These are phyloP conservation scores for Halenospora varia DNA, from an alignment of 495 filamentous ascomycete species.

Conservation along the genomic window DNA sequence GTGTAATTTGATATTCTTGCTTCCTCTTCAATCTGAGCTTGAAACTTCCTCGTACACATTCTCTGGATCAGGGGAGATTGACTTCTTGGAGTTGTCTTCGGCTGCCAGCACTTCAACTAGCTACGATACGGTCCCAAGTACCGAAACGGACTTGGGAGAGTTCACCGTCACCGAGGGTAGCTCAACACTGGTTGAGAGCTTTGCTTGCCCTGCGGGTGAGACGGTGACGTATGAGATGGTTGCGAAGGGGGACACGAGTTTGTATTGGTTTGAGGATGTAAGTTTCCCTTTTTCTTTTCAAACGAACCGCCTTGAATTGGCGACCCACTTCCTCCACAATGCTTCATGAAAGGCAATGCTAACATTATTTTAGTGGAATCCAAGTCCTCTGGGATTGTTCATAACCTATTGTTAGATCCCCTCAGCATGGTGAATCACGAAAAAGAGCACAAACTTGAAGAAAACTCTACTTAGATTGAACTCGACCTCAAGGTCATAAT, in stretches of 20 bases:
- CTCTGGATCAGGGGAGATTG: conserved; percentile 50
- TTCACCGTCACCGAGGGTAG: conserved; percentile 48
- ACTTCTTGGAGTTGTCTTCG: conserved; percentile 41
- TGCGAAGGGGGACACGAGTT: conserved; percentile 43
- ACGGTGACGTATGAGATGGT: conserved; percentile 51
- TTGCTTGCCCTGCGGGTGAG: conserved; percentile 53
- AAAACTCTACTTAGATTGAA: no score
- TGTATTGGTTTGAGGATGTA: conserved; percentile 64
- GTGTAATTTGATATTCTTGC: conserved; percentile 63
- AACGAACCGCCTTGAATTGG: no score
- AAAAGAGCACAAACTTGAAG: no score
- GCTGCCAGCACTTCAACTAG: conserved; percentile 40
- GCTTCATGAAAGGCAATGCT: no score
- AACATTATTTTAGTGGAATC: no score
- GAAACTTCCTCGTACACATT: conserved; percentile 54
- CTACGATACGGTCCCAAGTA: conserved; percentile 44
- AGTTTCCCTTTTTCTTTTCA: no score
- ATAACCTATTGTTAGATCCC: conserved; percentile 56
- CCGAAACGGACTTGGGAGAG: conserved; percentile 40
- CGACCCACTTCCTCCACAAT: no score
- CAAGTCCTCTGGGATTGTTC: conserved; percentile 59
- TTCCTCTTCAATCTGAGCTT: conserved; percentile 49
- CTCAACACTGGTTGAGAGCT: conserved; percentile 48
- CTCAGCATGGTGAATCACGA: no score
- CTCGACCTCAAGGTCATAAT: no score